Percentiles rank a stretch among this genome's conserved stretches.
These are phyloP conservation scores for Aspergillus ruber DNA, from an alignment of 2,329 filamentous ascomycete species.

Conservation along the genomic window DNA sequence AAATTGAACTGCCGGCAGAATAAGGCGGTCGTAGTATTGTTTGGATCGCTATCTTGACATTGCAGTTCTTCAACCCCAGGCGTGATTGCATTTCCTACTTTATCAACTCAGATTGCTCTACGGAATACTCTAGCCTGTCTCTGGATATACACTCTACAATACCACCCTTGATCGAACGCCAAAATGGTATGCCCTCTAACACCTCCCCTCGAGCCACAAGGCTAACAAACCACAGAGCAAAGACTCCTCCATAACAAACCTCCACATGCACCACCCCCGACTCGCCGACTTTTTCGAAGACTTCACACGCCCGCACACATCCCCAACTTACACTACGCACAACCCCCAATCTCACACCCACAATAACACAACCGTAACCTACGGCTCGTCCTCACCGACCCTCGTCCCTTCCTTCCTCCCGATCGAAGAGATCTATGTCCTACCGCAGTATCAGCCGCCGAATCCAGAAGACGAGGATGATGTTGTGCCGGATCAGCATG, in stretches of 20 bases:
- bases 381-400: slow-evolving; percentile 25
- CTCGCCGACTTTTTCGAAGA: slow-evolving; percentile 47
- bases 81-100: neutral
- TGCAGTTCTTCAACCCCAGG: no score
- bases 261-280: slow-evolving; percentile 44
- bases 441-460: slow-evolving; percentile 54
- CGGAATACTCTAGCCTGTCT: neutral
- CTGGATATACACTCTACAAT: no score
- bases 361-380: slow-evolving; percentile 15
- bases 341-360: slow-evolving; percentile 12
- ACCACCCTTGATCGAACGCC: no score
- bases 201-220: neutral
- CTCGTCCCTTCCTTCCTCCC: slow-evolving; percentile 40
- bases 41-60: neutral
- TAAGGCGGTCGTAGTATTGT: neutral
- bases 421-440: slow-evolving; percentile 57
- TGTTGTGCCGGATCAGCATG: slow-evolving; percentile 61
- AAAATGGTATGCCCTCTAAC: neutral
- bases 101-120: neutral
- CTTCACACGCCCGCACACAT: slow-evolving; percentile 42
- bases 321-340: slow-evolving; percentile 9
- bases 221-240: slow-evolving; percentile 34
- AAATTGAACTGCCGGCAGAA: neutral
- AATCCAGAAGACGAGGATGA: slow-evolving; percentile 64
- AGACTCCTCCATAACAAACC: slow-evolving; percentile 44